Base-by-base conservation (phyloP, 768 basidiomycete genomes). In the Mycena indigotica region DNA sequence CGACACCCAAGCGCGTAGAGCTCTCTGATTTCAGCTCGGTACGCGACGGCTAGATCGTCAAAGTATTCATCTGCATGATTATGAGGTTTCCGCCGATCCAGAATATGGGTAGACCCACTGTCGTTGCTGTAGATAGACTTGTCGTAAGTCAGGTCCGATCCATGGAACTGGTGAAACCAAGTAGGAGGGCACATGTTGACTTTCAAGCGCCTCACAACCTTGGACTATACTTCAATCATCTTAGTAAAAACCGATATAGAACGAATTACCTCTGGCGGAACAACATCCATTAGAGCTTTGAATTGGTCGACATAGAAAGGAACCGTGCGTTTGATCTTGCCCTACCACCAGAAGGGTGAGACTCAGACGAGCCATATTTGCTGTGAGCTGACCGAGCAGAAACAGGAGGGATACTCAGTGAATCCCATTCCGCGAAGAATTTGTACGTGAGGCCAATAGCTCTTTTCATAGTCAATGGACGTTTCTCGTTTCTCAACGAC, bases 141-240 rank as follows among this genome's bases (percentile, higher is more conserved):
- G 57, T 82, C 82, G 65, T 84, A 86, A 5, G 84, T 83, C 45
- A 70, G 45, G 58, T 84, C 82, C 8, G 76, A 77, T 50, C 87
- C 87, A 66, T 86, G 85, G 24, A 84, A 81, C 26, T 87, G 81
- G 67, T 87, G 86, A 69, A 83, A 86, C 85, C 87, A 88, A 30
- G 84, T 84, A 3, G 88, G 89, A 0, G 87, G 83, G 57, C 84
- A 86, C 70, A 89, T 75, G 15, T 86, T 90, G 57, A 91, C 65
- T 69, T 93, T 91, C 69, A 91, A 80, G 65, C 79, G 76, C 65
- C 79, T 79, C 57, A 87, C 82, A 64, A 89, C 86, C 82, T 85
- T 8, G 24, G 51, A n/a, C n/a, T n/a, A n/a, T n/a, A n/a, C n/a
- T n/a, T n/a, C 26, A 23, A 24, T 60, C 44, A 51, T 39, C 25